Percentiles rank a stretch among this genome's conserved stretches.
Conservation (phyloP, 768 basidiomycete species). For the Suillus hirtellus region DNA sequence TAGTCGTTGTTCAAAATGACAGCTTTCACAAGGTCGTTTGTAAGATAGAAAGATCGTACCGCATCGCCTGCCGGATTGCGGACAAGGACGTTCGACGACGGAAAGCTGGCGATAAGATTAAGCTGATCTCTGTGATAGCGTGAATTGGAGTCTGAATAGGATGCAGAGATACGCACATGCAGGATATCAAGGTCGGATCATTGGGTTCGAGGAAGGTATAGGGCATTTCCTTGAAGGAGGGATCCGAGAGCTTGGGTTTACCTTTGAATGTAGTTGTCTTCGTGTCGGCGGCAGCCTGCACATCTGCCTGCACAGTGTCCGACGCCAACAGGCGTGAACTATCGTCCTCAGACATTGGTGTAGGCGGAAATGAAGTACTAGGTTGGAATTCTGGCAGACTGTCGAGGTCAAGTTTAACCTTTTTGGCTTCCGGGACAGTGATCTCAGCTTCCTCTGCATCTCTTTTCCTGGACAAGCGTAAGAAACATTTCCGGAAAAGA, state of each 20-base stretch:
- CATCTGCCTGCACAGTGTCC: conserved; percentile 8
- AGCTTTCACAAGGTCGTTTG: conserved; percentile 81
- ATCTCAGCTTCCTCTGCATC: conserved; percentile 41
- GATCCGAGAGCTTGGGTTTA: conserved; percentile 27
- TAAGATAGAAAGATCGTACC: conserved; percentile 83
- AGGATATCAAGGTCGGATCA: conserved; percentile 68
- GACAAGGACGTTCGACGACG: conserved; percentile 75
- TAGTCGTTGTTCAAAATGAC: conserved; percentile 83
- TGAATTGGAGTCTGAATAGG: not conserved
- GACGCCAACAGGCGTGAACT: conserved; percentile 8
- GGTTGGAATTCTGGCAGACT: conserved; percentile 11
- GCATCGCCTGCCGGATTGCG: conserved; percentile 77
- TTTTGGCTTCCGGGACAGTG: conserved; percentile 49
- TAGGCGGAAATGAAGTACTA: not conserved
- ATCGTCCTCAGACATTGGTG: conserved; percentile 4
- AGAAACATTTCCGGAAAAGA: not conserved
- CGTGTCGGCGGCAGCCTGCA: not conserved
- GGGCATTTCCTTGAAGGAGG: conserved; percentile 84
- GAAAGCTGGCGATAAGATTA: conserved; percentile 69
- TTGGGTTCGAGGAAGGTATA: conserved; percentile 77
- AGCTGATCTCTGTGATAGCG: conserved; percentile 59
- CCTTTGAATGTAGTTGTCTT: conserved; percentile 1
- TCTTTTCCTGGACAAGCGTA: conserved; percentile 43
- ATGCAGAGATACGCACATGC: conserved; percentile 57
- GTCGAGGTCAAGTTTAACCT: conserved; percentile 41